phyloP scores from a whole-genome alignment of 179 eudicot genomes.

The Beta corolliflora region DNA sequence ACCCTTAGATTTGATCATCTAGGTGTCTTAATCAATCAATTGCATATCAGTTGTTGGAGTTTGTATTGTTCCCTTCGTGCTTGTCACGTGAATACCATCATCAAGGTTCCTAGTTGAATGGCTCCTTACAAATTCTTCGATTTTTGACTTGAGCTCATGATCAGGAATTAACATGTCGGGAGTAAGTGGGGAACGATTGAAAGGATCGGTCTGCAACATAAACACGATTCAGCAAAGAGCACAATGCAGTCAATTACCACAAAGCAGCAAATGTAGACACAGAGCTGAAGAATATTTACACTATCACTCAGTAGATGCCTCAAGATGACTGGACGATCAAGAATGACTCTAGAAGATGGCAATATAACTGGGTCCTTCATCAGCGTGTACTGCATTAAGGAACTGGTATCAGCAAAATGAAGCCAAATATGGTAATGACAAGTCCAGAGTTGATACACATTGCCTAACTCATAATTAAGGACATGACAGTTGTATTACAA shows the following conservation, averaged over 20 bases:
- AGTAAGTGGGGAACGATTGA: slow-evolving; percentile 90
- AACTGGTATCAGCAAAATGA: slow-evolving; percentile 11
- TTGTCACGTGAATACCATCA: slow-evolving; percentile 37
- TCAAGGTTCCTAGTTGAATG: slow-evolving; percentile 39
- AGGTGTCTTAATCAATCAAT: slow-evolving; percentile 40
- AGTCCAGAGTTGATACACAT: not conserved
- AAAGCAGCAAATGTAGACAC: not conserved
- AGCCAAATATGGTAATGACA: not conserved
- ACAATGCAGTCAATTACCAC: not conserved
- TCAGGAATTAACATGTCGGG: slow-evolving; percentile 92
- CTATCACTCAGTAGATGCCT: slow-evolving; percentile 95
- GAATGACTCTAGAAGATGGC: slow-evolving; percentile 84
- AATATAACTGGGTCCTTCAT: slow-evolving; percentile 98
- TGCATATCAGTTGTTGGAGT: slow-evolving; percentile 40
- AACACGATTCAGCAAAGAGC: not conserved
- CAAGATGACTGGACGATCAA: slow-evolving; percentile 91
- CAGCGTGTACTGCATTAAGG: slow-evolving; percentile 74
- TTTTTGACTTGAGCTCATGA: slow-evolving; percentile 67
- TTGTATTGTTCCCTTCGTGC: slow-evolving; percentile 45
- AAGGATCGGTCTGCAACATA: slow-evolving; percentile 82
- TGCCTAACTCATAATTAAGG: not conserved
- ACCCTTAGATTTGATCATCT: not conserved
- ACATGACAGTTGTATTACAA: not conserved
- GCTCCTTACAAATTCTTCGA: slow-evolving; percentile 74
- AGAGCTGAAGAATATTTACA: slow-evolving; percentile 40